Evolutionary conservation across 805 yeast species (phyloP).

Genomic region (Starmerella lactis-condensi): DNA sequence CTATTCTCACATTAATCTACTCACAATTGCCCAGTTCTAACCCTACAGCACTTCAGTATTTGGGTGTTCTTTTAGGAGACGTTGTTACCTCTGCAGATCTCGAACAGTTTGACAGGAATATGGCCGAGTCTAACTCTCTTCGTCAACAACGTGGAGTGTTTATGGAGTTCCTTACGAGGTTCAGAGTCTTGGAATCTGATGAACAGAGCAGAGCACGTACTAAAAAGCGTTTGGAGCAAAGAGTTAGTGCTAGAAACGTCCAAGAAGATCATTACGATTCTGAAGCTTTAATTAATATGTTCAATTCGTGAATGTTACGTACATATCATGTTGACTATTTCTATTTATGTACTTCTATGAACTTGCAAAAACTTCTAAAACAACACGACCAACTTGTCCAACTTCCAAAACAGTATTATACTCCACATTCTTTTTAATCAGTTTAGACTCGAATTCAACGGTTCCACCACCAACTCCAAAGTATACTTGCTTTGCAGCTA

Average conservation of each 20-base stretch:
- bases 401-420: constrained; percentile 6
- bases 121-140: constrained; percentile 46
- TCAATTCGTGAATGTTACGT: constrained; percentile 3
- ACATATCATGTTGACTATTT: background rate
- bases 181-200: constrained; percentile 27
- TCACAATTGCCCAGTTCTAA: constrained; percentile 45
- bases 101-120: constrained; percentile 41
- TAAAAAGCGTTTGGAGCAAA: constrained; percentile 14
- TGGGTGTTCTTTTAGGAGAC: constrained; percentile 21
- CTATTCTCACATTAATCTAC: constrained; percentile 64
- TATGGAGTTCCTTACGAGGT: constrained; percentile 51
- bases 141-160: constrained; percentile 68
- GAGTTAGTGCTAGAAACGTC: constrained; percentile 14
- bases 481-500: constrained; percentile 28
- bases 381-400: constrained; percentile 18
- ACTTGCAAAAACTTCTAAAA: constrained; percentile 6
- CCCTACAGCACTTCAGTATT: constrained; percentile 12
- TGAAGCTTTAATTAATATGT: constrained; percentile 16
- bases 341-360: background rate
- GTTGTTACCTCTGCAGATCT: constrained; percentile 32
- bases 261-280: constrained; percentile 16
- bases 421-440: constrained; percentile 6
- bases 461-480: constrained; percentile 32
- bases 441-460: constrained; percentile 21
- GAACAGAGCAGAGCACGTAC: constrained; percentile 22